Percentiles rank a stretch among this genome's conserved stretches.
These are phyloP conservation scores for Hyphodiscus sp. DNA, from an alignment of 2,329 filamentous ascomycete genomes.

Conservation along the genomic window DNA sequence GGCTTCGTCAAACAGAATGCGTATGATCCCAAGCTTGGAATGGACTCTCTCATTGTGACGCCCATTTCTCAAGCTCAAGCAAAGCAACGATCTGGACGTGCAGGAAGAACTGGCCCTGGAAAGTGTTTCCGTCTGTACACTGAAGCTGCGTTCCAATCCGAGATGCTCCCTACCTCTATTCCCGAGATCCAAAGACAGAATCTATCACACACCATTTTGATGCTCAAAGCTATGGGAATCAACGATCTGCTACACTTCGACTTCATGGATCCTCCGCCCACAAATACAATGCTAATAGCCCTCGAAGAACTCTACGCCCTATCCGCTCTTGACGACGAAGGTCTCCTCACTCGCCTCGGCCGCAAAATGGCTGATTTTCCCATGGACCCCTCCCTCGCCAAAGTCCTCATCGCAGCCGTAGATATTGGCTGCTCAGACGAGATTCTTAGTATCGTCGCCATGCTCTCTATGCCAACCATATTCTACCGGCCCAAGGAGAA, in stretches of 20 bases:
- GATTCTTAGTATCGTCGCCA: conserved; percentile 87
- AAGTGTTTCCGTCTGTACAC: conserved; percentile 96
- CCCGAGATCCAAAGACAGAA: conserved; percentile 97
- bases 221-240: conserved; percentile 99
- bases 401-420: conserved; percentile 81
- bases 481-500: conserved; percentile 98
- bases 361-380: conserved; percentile 98
- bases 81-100: conserved; percentile 86
- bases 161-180: conserved; percentile 94
- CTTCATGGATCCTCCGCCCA: conserved; percentile 97
- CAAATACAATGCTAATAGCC: conserved; percentile 95
- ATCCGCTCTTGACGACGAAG: conserved; percentile 89
- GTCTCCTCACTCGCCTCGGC: conserved; percentile 81
- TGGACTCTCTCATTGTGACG: conserved; percentile 93
- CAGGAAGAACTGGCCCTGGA: conserved; percentile 88
- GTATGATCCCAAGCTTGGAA: conserved; percentile 93
- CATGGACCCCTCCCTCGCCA: conserved; percentile 90
- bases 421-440: conserved; percentile 89
- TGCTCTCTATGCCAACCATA: conserved; percentile 80
- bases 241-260: conserved; percentile 96
- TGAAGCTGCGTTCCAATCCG: conserved; percentile 88
- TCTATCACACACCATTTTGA: conserved; percentile 83
- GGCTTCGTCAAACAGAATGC: conserved; percentile 98
- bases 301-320: conserved; percentile 92
- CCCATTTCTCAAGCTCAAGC: conserved; percentile 96